Percentiles rank a stretch among this genome's conserved stretches.
These are phyloP conservation scores for Bassia scoparia DNA, from an alignment of 148 eudicot genomes.

Conservation along the genomic window DNA sequence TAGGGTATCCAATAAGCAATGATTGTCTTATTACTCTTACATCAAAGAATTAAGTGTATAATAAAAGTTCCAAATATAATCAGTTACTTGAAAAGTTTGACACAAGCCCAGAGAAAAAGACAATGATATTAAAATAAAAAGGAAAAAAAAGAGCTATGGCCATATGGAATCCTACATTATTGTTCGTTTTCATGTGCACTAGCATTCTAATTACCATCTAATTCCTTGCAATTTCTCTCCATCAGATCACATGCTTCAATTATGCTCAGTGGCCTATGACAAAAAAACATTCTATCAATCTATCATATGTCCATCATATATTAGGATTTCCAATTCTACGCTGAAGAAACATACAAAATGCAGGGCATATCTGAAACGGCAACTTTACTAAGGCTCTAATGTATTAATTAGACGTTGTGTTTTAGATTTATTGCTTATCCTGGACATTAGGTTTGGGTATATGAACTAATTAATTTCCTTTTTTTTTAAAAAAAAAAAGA, in stretches of 20 bases:
- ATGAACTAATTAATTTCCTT: too few species aligned
- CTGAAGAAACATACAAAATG: too few species aligned
- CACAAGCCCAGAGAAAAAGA: slow-evolving; percentile 14
- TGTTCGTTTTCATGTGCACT: slow-evolving; percentile 37
- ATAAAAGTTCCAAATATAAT: slow-evolving; percentile 15
- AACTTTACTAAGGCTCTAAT: too few species aligned
- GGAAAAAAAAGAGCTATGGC: slow-evolving; percentile 16
- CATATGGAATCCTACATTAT: slow-evolving; percentile 17
- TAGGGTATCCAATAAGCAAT: slow-evolving; percentile 23
- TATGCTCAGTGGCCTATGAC: too few species aligned
- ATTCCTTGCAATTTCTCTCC: slow-evolving; percentile 22
- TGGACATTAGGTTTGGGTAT: too few species aligned
- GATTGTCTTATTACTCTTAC: slow-evolving; percentile 23
- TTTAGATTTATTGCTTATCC: too few species aligned
- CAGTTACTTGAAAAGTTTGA: slow-evolving; percentile 15
- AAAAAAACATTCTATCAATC: background rate
- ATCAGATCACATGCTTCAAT: slow-evolving; percentile 28
- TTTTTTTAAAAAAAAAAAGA: too few species aligned
- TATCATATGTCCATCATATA: background rate
- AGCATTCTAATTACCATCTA: slow-evolving; percentile 26
- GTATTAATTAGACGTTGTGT: too few species aligned
- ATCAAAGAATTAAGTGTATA: slow-evolving; percentile 17
- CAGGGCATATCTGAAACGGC: too few species aligned
- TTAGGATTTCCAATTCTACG: background rate
- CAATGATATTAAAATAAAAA: too few species aligned